Evolutionary conservation across 2,329 filamentous ascomycete genomes (phyloP), one percentile per base, ranked within the genome.

Genomic region (Juglanconis sp.): DNA sequence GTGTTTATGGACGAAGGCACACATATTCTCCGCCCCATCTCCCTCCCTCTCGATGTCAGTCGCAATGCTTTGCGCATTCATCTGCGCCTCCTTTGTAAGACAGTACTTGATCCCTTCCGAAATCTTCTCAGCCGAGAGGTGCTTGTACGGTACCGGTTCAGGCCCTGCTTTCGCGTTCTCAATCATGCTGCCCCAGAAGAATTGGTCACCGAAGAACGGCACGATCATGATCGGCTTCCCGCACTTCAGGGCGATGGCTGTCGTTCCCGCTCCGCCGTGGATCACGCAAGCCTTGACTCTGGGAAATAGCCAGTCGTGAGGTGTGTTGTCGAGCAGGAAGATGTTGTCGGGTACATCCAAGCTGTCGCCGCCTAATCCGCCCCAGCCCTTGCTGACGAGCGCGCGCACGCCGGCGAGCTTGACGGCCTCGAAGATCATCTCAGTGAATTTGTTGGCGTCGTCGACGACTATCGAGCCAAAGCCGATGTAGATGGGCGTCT

Each of bases 121-220:
- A 1, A 92, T 73, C 48, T 82, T 84, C 61, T 91, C 85, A 0
- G 79, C 80, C 1, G 79, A 85, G 2, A 92, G 72, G 9, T 81
- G 73, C 72, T 90, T 91, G 73, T 90, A 89, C 0, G 88, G 88
- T 8, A 91, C 80, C 1, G 87, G 82, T 47, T 82, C 75, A 0
- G 88, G 86, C 0, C 89, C 89, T 0, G 87, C 88, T 32, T 82
- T 81, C 1, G 85, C 80, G 38, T 79, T 82, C 4, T 79, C 80
- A 1, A 92, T 80, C 84, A 90, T 90, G 17, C 79, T 78, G 2
- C 89, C 89, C 89, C 90, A 92, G 69, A 92, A 92, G 53, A 87
- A 82, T 71, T 92, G 89, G 68, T 92, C 89, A 3, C 89, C 89
- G 65, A 92, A 92, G 73, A 92, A 92, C 0, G 89, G 89, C 2